Base-by-base conservation (phyloP, 2,329 filamentous ascomycete genomes). In the Aspergillus latus region DNA sequence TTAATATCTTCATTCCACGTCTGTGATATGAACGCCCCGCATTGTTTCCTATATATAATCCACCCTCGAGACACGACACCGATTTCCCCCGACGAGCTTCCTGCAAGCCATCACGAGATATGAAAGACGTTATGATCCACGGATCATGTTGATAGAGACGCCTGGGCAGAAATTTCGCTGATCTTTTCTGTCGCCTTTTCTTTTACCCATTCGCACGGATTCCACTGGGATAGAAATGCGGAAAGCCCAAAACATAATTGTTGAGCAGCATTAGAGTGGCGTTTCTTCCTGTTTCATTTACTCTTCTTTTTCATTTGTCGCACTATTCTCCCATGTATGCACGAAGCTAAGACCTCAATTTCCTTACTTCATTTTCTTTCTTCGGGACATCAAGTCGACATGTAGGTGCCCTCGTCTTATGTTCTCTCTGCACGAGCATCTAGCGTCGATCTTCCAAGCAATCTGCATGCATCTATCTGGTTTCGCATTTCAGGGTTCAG, bases 361-460 rank as follows among this genome's bases (percentile, higher is more conserved):
- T 26, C 42, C 29, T 55, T 51, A 47, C 26, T 29, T 37, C 30
- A 34, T 34, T 34, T 34, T 10, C 7, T 4, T 13, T 37, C 3
- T 55, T 59, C 48, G 36, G 13, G 44, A 42, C 34, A 54, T 49
- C 88, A 91, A 76, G 97, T 96, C 72, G 92, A 93, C 26, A 52
- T 72, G 73, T 92, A 93, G 72, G 97, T 93, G 73, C 43, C 42
- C 13, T 88, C 93, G 70, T 94, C 90, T 70, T 92, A 57, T 55
- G 52, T 53, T 26, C 21, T 42, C n/a, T 21, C n/a, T 42, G 7
- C 7, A n/a, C n/a, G 39, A 11, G 37, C 39, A 42, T 42, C 49
- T 44, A 59, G 59, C 62, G 58, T 61, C 45, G 46, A 60, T 53
- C 59, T 55, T 60, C 13, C 13, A 21, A 21, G 52, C 46, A n/a